Conservation (phyloP, 2,329 filamentous ascomycete species). For the Xylaria digitata region DNA sequence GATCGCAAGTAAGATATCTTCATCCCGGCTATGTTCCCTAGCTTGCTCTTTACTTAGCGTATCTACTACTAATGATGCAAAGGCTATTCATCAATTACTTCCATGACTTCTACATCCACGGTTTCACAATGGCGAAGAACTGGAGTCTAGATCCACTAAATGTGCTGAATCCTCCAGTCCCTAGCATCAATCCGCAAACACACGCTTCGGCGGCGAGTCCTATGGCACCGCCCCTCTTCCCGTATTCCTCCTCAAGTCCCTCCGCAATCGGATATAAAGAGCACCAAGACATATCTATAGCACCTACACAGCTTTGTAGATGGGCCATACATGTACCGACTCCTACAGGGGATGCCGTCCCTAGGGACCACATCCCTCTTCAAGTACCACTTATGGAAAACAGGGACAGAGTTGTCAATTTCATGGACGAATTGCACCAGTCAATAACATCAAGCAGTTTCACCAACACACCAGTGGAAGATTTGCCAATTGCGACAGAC, state of each 20-base stretch:
- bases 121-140: constrained; percentile 5
- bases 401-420: not conserved
- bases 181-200: too few relatives aligned
- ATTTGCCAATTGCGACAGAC: constrained; percentile 34
- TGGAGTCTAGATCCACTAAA: not conserved
- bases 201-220: not conserved
- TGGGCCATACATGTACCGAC: constrained; percentile 2
- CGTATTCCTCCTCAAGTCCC: not conserved
- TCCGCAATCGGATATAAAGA: not conserved
- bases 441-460: constrained; percentile 1
- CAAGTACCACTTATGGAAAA: too few relatives aligned
- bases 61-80: not conserved
- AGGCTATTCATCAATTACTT: constrained; percentile 20
- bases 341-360: not conserved
- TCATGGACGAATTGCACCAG: not conserved
- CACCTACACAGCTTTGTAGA: constrained; percentile 13
- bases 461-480: constrained; percentile 4
- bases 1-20: constrained; percentile 22
- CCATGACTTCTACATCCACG: constrained; percentile 15
- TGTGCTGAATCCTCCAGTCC: too few relatives aligned
- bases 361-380: too few relatives aligned
- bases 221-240: not conserved
- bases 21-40: too few relatives aligned
- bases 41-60: not conserved
- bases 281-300: not conserved